Conservation (phyloP, 352 stramenopile genomes). For the Phytophthora hibernalis region DNA sequence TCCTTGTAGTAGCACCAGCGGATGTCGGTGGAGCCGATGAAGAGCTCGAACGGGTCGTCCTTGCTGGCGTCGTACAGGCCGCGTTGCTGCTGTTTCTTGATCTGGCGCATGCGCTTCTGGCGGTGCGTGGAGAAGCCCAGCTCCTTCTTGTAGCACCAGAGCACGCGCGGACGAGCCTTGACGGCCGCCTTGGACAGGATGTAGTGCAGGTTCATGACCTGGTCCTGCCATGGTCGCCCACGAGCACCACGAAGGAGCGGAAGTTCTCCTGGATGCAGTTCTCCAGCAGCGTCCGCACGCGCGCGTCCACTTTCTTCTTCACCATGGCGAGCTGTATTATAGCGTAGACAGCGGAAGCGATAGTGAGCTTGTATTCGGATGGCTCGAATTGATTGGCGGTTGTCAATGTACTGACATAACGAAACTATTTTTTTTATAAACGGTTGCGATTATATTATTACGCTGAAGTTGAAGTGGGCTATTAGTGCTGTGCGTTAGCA, state of each 20-base stretch:
- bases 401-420: neutral
- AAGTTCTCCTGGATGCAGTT: conserved; percentile 97
- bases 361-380: conserved; percentile 4
- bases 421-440: neutral
- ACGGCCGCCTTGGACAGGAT: conserved; percentile 97
- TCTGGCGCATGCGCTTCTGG: conserved; percentile 94
- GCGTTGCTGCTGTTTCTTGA: conserved; percentile 95
- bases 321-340: conserved; percentile 93
- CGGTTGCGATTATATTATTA: too few species aligned
- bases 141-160: conserved; percentile 99
- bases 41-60: conserved; percentile 99
- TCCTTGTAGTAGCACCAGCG: conserved; percentile 99
- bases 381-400: conserved; percentile 4
- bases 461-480: neutral
- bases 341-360: conserved; percentile 9
- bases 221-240: conserved; percentile 99
- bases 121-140: conserved; percentile 99
- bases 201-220: conserved; percentile 99
- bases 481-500: too few species aligned
- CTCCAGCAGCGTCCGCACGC: conserved; percentile 97
- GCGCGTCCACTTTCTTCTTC: conserved; percentile 99
- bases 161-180: conserved; percentile 95
- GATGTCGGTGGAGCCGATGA: conserved; percentile 98
- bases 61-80: conserved; percentile 93
- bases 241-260: conserved; percentile 97